A percentile compares a stretch with the other conserved stretches of the same genome.
Evolutionary conservation across 2,329 filamentous ascomycete genomes (phyloP).

Genomic region (Fusarium continuum): DNA sequence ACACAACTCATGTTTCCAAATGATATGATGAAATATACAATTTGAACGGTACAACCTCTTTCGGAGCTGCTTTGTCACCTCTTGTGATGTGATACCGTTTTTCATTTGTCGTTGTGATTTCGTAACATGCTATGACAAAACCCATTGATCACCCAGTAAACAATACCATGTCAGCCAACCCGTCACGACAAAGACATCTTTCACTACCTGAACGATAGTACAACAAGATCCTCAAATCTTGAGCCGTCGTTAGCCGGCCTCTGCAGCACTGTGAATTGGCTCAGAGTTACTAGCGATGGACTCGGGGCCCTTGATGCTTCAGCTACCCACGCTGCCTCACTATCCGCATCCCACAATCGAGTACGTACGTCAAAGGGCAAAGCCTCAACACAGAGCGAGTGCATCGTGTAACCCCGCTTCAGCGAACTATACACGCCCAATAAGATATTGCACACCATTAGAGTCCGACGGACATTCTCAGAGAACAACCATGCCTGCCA

Average conservation of each 20-base stretch:
- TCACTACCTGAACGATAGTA: not conserved
- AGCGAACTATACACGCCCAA: not conserved
- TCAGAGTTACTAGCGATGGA: not conserved
- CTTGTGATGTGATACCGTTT: no score
- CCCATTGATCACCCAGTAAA: not conserved
- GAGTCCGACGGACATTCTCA: not conserved
- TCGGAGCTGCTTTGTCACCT: no score
- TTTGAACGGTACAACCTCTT: no score
- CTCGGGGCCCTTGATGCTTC: accelerated
- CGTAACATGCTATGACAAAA: no score
- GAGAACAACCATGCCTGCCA: constrained; percentile 20
- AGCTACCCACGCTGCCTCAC: not conserved
- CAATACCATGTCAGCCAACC: not conserved
- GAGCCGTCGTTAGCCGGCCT: accelerated
- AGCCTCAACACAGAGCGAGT: constrained; percentile 4
- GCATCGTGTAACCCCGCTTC: constrained; percentile 4
- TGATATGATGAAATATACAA: no score
- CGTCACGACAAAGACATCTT: not conserved
- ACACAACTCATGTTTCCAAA: no score
- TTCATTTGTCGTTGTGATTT: no score
- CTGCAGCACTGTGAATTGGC: not conserved
- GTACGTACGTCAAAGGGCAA: constrained; percentile 8
- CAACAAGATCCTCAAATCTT: not conserved
- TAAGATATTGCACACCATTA: constrained; percentile 6
- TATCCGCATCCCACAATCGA: not conserved